Conservation (phyloP, 371 early-diverging fungal genomes). For the Mucor irregularis region DNA sequence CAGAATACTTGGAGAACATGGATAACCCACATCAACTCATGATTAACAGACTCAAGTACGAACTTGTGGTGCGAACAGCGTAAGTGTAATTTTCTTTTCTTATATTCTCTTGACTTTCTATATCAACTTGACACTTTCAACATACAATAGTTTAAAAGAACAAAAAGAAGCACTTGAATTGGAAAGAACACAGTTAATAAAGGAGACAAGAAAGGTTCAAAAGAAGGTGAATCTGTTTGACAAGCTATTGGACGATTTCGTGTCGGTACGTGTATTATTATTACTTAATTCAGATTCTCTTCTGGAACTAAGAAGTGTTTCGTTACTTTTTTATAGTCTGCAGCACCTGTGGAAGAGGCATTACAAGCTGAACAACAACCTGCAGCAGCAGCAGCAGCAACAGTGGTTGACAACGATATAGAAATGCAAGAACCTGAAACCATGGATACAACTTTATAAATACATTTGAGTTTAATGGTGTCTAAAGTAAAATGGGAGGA, state of each 20-base stretch:
- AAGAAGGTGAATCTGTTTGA: constrained; percentile 46
- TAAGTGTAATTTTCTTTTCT: constrained; percentile 10
- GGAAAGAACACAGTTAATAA: constrained; percentile 36
- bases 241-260: constrained; percentile 44
- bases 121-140: neutral
- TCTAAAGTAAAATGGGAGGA: no score
- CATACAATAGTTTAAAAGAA: constrained; percentile 47
- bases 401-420: constrained; percentile 1
- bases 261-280: constrained; percentile 24
- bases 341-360: constrained; percentile 24
- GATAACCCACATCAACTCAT: constrained; percentile 42
- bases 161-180: constrained; percentile 37
- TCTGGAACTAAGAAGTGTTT: no score
- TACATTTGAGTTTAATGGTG: no score
- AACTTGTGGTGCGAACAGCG: constrained; percentile 39
- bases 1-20: constrained; percentile 27
- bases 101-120: neutral
- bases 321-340: constrained; percentile 20
- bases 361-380: constrained; percentile 19
- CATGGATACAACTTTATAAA: constrained; percentile 25
- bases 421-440: neutral
- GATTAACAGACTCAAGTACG: constrained; percentile 50
- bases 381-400: no score
- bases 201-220: constrained; percentile 44
- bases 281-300: neutral